Percentiles rank a stretch among this genome's conserved stretches.
Evolutionary conservation across 345 rosid genomes (phyloP).

Genomic region (Hibiscus trionum): DNA sequence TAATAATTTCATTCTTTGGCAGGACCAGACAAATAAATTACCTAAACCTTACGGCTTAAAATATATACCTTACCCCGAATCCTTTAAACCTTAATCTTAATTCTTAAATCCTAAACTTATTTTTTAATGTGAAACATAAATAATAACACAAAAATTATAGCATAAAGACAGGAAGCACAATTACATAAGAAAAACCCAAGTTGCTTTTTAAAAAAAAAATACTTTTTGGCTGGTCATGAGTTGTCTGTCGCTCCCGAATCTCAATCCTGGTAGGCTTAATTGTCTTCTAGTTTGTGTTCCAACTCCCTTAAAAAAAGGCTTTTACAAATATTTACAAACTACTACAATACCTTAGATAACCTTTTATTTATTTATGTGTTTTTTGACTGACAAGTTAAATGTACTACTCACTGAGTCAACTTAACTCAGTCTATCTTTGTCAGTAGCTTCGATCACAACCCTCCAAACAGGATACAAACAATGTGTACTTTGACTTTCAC

Average conservation of each 20-base stretch:
- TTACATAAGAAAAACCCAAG: conserved; percentile 29
- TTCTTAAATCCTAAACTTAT: too few relatives aligned
- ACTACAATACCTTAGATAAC: background rate
- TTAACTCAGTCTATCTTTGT: conserved; percentile 37
- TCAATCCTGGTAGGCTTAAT: conserved; percentile 35
- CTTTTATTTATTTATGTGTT: background rate
- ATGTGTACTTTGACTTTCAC: conserved; percentile 52
- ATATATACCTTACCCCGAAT: too few relatives aligned
- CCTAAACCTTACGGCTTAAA: too few relatives aligned
- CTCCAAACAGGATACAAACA: conserved; percentile 46
- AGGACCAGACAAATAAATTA: too few relatives aligned
- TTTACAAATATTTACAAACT: background rate
- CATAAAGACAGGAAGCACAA: conserved; percentile 23
- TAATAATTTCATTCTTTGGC: too few relatives aligned
- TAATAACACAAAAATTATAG: too few relatives aligned
- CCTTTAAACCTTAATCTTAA: too few relatives aligned
- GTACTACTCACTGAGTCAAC: conserved; percentile 24
- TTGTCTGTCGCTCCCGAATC: conserved; percentile 35
- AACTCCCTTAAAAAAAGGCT: conserved; percentile 47
- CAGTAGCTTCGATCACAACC: conserved; percentile 41
- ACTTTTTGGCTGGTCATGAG: conserved; percentile 38
- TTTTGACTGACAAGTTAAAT: conserved; percentile 13
- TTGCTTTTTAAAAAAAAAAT: too few relatives aligned
- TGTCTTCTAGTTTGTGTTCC: conserved; percentile 50
- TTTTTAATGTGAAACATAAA: too few relatives aligned